These are phyloP conservation scores for Silene conica DNA, from an alignment of 148 eudicot genomes.

Conservation along the genomic window DNA sequence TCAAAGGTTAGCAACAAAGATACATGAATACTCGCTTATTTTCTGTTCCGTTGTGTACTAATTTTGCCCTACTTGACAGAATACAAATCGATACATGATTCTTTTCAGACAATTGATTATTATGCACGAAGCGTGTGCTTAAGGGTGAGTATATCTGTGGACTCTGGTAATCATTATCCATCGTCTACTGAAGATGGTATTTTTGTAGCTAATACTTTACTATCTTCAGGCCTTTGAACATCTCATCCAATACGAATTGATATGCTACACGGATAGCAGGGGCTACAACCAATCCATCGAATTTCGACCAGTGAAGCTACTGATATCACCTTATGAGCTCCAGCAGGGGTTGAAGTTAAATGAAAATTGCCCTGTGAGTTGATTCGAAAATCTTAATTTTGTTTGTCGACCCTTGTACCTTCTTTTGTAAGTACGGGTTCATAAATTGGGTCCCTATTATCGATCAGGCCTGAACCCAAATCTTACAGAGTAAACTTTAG, in stretches of 20 bases:
- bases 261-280: slow-evolving; percentile 62
- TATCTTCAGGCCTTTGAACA: slow-evolving; percentile 82
- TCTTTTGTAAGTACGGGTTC: neutral
- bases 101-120: slow-evolving; percentile 70
- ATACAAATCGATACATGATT: slow-evolving; percentile 71
- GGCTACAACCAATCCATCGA: slow-evolving; percentile 70
- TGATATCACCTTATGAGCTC: slow-evolving; percentile 62
- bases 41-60: neutral
- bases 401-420: neutral
- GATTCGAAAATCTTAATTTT: neutral
- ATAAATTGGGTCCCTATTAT: neutral
- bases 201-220: slow-evolving; percentile 12
- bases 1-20: slow-evolving; percentile 60
- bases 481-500: neutral
- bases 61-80: slow-evolving; percentile 41
- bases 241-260: slow-evolving; percentile 60
- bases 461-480: neutral
- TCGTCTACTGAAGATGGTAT: neutral
- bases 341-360: slow-evolving; percentile 62
- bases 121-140: slow-evolving; percentile 68
- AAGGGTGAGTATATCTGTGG: slow-evolving; percentile 47
- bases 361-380: slow-evolving; percentile 73
- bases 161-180: neutral
- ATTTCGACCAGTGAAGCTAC: slow-evolving; percentile 76
- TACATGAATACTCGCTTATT: neutral